Conservation (phyloP, 2,329 filamentous ascomycete species). For the Aspergillus ochraceus region DNA sequence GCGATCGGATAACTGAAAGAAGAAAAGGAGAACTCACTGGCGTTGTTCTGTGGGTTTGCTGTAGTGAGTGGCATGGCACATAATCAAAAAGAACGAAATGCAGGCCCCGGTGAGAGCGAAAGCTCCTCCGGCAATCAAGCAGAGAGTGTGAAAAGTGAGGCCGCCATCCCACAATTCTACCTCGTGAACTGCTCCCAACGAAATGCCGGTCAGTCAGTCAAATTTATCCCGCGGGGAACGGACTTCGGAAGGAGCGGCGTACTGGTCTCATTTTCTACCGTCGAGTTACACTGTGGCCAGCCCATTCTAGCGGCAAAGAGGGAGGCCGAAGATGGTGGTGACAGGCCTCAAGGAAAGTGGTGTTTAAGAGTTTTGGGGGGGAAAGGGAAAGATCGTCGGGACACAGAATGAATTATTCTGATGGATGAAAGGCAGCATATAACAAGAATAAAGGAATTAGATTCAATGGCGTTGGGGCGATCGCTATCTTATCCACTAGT, state of each 20-base stretch:
- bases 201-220: not conserved
- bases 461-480: not conserved
- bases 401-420: not conserved
- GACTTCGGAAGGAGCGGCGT: slow-evolving; percentile 12
- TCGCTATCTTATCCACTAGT: slow-evolving; percentile 15
- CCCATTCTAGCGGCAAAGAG: slow-evolving; percentile 33
- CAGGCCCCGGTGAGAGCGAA: slow-evolving; percentile 54
- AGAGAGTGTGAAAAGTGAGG: slow-evolving; percentile 58
- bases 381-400: not conserved
- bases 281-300: slow-evolving; percentile 53
- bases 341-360: not conserved
- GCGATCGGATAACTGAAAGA: slow-evolving; percentile 10
- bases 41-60: slow-evolving; percentile 60
- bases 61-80: slow-evolving; percentile 61
- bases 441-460: not conserved
- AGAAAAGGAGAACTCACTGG: slow-evolving; percentile 44
- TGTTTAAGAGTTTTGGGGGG: slow-evolving; percentile 8
- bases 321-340: slow-evolving; percentile 1
- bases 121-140: slow-evolving; percentile 53
- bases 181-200: slow-evolving; percentile 43
- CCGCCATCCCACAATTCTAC: slow-evolving; percentile 51
- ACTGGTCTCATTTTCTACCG: slow-evolving; percentile 49
- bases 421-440: not conserved
- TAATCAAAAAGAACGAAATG: slow-evolving; percentile 56
- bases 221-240: not conserved